Evolutionary conservation across 305 asterid species (phyloP).

Genomic region (Fraxinus sp.): DNA sequence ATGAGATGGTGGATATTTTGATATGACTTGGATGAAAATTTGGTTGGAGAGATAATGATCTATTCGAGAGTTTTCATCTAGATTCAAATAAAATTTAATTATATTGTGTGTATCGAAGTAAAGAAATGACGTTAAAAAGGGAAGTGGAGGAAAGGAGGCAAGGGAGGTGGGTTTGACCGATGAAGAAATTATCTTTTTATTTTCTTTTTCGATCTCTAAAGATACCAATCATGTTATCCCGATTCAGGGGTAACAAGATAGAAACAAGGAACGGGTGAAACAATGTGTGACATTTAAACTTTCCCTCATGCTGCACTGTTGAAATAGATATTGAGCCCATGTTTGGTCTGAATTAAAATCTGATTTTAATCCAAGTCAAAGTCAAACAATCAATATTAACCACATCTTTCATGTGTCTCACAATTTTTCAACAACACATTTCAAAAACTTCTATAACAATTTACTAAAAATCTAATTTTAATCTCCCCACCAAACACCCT

Average conservation of each 20-base stretch:
- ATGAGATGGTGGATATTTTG: not conserved
- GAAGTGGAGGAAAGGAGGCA: not conserved
- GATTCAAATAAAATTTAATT: not conserved
- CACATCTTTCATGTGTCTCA: no score
- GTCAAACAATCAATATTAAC: no score
- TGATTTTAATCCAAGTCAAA: no score
- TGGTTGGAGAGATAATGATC: not conserved
- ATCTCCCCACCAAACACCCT: no score
- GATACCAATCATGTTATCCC: not conserved
- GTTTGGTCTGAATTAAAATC: no score
- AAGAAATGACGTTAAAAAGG: not conserved
- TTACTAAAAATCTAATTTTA: no score
- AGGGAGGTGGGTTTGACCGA: not conserved
- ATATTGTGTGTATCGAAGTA: not conserved
- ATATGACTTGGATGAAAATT: not conserved
- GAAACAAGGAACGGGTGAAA: not conserved
- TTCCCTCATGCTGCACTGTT: not conserved
- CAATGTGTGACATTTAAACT: not conserved
- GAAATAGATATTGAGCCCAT: not conserved
- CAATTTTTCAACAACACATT: no score
- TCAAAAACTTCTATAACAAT: no score
- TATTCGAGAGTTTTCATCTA: not conserved
- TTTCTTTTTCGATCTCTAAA: not conserved
- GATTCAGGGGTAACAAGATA: not conserved
- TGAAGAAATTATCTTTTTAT: not conserved